These are phyloP conservation scores for Neospermospora avenae DNA, from an alignment of 2,329 filamentous ascomycete species.

Conservation along the genomic window DNA sequence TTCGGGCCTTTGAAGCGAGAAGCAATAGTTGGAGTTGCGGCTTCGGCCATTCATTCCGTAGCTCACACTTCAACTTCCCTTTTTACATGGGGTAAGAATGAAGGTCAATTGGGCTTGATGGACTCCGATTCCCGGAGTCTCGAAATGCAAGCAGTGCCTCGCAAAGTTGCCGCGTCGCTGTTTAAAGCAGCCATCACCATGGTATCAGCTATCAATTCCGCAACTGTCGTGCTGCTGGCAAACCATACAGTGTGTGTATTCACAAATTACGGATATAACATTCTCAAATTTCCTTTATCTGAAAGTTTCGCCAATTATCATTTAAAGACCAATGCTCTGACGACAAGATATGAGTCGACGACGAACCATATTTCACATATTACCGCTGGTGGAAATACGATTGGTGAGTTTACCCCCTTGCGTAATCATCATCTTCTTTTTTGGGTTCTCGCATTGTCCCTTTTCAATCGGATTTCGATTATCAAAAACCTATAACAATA, in stretches of 20 bases:
- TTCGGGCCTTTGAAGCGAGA: conserved; percentile 92
- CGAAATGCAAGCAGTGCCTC: conserved; percentile 75
- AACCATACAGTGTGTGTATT: conserved; percentile 92
- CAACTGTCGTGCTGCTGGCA: conserved; percentile 80
- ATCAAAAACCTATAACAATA: not conserved
- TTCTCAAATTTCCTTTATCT: conserved; percentile 72
- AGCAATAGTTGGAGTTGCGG: conserved; percentile 73
- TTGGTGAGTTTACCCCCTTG: conserved; percentile 44
- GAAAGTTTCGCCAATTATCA: conserved; percentile 70
- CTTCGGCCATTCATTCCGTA: conserved; percentile 88
- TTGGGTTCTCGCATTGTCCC: no score
- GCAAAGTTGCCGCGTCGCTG: conserved; percentile 83
- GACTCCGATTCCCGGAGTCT: conserved; percentile 92
- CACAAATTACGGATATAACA: conserved; percentile 93
- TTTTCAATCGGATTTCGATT: no score
- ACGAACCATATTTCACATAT: conserved; percentile 72
- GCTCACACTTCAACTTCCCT: conserved; percentile 77
- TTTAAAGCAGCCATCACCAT: conserved; percentile 69
- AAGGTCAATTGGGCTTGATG: conserved; percentile 89
- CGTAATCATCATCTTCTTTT: not conserved
- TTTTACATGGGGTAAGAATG: conserved; percentile 93
- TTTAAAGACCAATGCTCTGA: conserved; percentile 61
- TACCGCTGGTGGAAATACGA: conserved; percentile 82
- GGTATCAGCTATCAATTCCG: conserved; percentile 85
- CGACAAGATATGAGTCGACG: conserved; percentile 60